Evolutionary conservation across 2,329 filamentous ascomycete species (phyloP).

Genomic region (Aureobasidium pullulans): DNA sequence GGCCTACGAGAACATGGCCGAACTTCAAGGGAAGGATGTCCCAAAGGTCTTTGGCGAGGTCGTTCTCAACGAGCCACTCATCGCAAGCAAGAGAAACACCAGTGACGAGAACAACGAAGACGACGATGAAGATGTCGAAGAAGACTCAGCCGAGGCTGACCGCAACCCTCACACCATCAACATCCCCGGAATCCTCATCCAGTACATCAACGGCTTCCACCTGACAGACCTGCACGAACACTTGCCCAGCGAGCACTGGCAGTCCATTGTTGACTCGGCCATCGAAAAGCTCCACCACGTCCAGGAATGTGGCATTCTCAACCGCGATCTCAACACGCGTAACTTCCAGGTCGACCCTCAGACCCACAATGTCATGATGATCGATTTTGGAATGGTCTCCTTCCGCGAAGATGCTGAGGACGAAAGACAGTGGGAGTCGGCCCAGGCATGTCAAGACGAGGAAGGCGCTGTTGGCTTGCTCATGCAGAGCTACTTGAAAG

Average conservation of each 20-base stretch:
- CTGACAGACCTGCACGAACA: neutral
- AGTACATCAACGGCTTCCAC: neutral
- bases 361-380: neutral
- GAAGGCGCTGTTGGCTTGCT: neutral
- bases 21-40: neutral
- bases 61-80: neutral
- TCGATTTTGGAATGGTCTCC: neutral
- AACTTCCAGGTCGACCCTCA: neutral
- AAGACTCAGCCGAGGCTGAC: neutral
- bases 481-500: neutral
- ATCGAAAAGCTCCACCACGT: neutral
- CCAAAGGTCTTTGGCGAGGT: neutral
- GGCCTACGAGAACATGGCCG: neutral
- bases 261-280: neutral
- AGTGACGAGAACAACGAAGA: neutral
- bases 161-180: neutral
- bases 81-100: too few species aligned
- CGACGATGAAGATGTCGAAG: neutral
- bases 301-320: neutral
- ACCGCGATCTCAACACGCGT: neutral
- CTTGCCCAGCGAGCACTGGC: neutral
- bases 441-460: neutral
- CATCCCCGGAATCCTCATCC: neutral
- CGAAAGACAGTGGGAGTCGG: neutral
- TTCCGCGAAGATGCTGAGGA: neutral